Evolutionary conservation across 78 protist species (phyloP), one percentile per base, ranked within the genome.

Genomic region (Andalucia godoyi): DNA sequence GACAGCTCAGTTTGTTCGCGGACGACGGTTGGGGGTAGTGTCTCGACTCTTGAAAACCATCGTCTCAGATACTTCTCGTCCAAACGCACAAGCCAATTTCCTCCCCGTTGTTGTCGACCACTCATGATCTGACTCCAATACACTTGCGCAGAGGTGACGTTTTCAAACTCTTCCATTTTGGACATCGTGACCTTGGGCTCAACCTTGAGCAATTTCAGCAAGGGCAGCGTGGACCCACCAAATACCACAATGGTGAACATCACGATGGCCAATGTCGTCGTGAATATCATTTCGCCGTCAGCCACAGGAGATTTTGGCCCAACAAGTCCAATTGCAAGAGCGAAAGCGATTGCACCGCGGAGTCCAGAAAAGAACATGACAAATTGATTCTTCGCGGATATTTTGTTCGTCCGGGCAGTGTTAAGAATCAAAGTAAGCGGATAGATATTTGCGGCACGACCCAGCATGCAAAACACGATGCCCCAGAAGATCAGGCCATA

Each of bases 291-390:
- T 17, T 60, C 13, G 25, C 27, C 21, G 2, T 38, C 21, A 5
- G 4, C 33, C 32, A 21, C 0, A 12, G 0, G 42, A 32, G 33
- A 66, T 18, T 10, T 33, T 23, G 13, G 13, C 17, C 37, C 39
- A 10, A 3, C 30, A 21, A 30, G 1, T 12, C 23, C 23, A 25
- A 70, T 30, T 13, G 76, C 66, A 2, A 71, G 57, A 10, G 55
- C 72, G 41, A 71, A 2, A 27, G 76, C 76, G 40, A 71, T 71
- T 15, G 76, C 76, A 33, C 69, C 69, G 13, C 65, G 64, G 1
- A 57, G 33, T 23, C 65, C 74, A 2, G 60, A 0, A 18, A 49
- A 72, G 60, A 58, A 65, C 43, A 66, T 1, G 38, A 64, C 15
- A 0, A 76, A 1, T 37, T 60, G 66, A 17, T 30, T 0, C 10